Percentiles rank a stretch among this genome's conserved stretches.
These are phyloP conservation scores for Pichia thaimueangensis DNA, from an alignment of 805 yeast genomes.

Conservation along the genomic window DNA sequence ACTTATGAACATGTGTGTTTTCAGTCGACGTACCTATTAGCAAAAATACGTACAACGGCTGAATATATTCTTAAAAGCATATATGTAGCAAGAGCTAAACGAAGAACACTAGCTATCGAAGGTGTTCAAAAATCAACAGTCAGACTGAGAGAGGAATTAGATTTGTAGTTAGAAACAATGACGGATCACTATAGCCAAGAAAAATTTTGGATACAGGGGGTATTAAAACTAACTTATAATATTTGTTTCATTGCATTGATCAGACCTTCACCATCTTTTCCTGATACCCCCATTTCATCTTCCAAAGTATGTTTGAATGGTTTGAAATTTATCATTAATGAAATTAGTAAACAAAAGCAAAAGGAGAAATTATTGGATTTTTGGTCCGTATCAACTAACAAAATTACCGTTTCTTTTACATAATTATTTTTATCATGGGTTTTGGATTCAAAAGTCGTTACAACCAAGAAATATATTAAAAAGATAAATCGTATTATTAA, in stretches of 20 bases:
- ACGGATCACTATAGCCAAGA: not conserved
- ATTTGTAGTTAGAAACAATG: conserved; percentile 2
- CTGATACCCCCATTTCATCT: not conserved
- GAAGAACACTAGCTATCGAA: conserved; percentile 2
- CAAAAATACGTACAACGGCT: conserved; percentile 2
- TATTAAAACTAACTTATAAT: not conserved
- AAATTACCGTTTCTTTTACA: conserved; percentile 2
- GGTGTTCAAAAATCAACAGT: not conserved
- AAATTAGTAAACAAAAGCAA: conserved; percentile 11
- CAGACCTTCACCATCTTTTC: conserved; percentile 3
- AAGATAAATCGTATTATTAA: not conserved
- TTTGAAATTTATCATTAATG: conserved; percentile 31
- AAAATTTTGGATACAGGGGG: not conserved
- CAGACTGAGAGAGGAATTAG: conserved; percentile 2
- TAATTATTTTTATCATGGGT: conserved; percentile 2
- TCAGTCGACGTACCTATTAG: not conserved
- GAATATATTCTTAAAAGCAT: conserved; percentile 5
- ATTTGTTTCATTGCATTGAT: not conserved
- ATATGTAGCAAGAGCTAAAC: not conserved
- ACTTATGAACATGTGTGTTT: not conserved
- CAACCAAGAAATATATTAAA: not conserved
- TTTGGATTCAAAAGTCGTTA: not conserved
- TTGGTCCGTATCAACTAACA: conserved; percentile 3
- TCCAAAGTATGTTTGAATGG: conserved; percentile 1
- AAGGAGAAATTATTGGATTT: not conserved